These are phyloP conservation scores for Flaveria ramosissima DNA, from an alignment of 129 eudicot species.

Conservation along the genomic window DNA sequence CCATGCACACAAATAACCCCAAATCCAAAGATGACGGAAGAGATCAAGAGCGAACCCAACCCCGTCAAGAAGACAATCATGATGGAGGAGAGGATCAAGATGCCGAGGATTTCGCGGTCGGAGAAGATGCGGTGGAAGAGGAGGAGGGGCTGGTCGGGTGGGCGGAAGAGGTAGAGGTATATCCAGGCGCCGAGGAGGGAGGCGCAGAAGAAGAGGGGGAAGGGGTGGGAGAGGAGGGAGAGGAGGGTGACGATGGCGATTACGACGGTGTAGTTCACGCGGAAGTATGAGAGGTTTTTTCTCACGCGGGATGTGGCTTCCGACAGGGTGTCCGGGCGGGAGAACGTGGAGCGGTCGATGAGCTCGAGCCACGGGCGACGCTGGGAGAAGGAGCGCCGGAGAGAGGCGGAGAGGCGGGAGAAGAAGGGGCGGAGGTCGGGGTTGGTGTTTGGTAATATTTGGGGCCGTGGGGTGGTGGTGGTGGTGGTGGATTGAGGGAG, in stretches of 20 bases:
- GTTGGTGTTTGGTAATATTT: constrained; percentile 3
- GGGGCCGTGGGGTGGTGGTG: not conserved
- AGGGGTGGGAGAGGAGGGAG: constrained; percentile 66
- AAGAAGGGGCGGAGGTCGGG: constrained; percentile 60
- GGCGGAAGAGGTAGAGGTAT: constrained; percentile 71
- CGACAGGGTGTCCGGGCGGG: constrained; percentile 61
- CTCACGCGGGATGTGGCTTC: constrained; percentile 63
- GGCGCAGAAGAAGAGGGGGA: constrained; percentile 61
- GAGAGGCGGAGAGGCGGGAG: constrained; percentile 36
- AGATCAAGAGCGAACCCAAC: constrained; percentile 61
- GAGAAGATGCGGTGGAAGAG: constrained; percentile 51
- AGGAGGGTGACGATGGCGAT: constrained; percentile 46
- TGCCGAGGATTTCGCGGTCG: constrained; percentile 59
- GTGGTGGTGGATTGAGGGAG: constrained; percentile 29
- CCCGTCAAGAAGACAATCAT: constrained; percentile 59
- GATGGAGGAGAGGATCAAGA: constrained; percentile 42
- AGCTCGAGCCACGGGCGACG: constrained; percentile 88
- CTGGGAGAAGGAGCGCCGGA: constrained; percentile 45
- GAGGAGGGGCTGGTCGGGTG: constrained; percentile 63
- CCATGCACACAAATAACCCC: constrained; percentile 57
- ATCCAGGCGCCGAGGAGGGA: constrained; percentile 63
- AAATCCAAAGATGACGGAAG: constrained; percentile 54
- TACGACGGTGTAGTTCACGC: constrained; percentile 55
- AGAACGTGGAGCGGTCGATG: constrained; percentile 60
- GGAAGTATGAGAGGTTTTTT: constrained; percentile 68